phyloP scores from a whole-genome alignment of 1,139 yeast genomes.

The Magnusiomyces clavatus region DNA sequence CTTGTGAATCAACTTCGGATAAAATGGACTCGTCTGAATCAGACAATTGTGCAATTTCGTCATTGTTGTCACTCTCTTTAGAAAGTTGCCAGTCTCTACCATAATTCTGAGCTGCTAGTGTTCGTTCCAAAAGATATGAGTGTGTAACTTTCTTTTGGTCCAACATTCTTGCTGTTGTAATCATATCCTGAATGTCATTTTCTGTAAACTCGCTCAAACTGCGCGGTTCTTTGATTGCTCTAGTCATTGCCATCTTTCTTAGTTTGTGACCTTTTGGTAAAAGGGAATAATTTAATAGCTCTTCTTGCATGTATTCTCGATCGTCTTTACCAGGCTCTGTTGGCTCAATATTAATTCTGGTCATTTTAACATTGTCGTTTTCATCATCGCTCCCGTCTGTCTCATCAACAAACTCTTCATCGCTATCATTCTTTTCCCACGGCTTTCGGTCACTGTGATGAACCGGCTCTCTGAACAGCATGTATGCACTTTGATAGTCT shows the following conservation, averaged over 20 bases:
- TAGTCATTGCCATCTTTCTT: slow-evolving; percentile 1
- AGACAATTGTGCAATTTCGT: no score
- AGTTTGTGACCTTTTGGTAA: not conserved
- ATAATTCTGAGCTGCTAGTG: not conserved
- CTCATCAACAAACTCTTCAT: not conserved
- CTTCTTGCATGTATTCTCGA: not conserved
- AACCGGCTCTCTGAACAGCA: not conserved
- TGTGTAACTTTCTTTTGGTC: not conserved
- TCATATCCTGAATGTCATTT: slow-evolving; percentile 3
- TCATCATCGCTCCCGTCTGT: not conserved
- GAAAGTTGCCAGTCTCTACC: not conserved
- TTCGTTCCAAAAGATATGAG: not conserved
- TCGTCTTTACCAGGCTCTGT: not conserved
- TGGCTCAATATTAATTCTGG: not conserved
- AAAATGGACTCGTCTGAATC: not conserved
- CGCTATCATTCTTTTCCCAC: not conserved
- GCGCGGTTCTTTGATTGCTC: slow-evolving; percentile 1
- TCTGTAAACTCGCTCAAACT: slow-evolving; percentile 1
- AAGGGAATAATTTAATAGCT: slow-evolving; percentile 1
- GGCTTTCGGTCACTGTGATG: not conserved
- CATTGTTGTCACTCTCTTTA: not conserved
- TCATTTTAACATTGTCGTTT: not conserved
- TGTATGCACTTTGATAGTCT: slow-evolving; percentile 1
- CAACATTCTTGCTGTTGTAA: not conserved
- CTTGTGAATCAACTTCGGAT: not conserved